phyloP scores from a whole-genome alignment of 2,329 filamentous ascomycete genomes.

The Talaromyces albobiverticillius region DNA sequence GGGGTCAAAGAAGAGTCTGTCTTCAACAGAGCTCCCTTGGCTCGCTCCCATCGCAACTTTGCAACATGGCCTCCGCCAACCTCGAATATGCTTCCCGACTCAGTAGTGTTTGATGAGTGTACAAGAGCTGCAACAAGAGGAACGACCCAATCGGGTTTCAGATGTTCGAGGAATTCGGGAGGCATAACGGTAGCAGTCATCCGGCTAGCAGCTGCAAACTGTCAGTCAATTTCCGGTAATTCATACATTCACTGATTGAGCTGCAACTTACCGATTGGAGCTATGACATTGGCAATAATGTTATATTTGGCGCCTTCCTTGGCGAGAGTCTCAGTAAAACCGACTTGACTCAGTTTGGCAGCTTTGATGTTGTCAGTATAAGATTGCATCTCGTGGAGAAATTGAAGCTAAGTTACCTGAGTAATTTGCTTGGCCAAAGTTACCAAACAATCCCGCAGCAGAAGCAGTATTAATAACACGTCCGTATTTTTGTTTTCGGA shows the following conservation, averaged over 20 bases:
- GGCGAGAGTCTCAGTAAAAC: slow-evolving; percentile 95
- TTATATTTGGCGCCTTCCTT: slow-evolving; percentile 99
- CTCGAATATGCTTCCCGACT: slow-evolving; percentile 90
- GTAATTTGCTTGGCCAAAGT: slow-evolving; percentile 95
- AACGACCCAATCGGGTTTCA: slow-evolving; percentile 93
- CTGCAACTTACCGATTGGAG: slow-evolving; percentile 67
- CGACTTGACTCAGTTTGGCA: slow-evolving; percentile 91
- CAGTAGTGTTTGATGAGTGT: slow-evolving; percentile 76
- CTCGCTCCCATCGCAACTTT: slow-evolving; percentile 93
- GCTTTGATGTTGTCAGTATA: slow-evolving; percentile 47
- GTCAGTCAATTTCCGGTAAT: slow-evolving; percentile 6
- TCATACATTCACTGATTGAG: not conserved
- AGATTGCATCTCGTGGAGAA: not conserved
- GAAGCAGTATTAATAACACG: slow-evolving; percentile 95
- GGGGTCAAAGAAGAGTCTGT: slow-evolving; percentile 85
- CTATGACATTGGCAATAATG: slow-evolving; percentile 91
- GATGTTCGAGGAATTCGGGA: slow-evolving; percentile 78
- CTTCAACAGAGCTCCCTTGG: slow-evolving; percentile 83
- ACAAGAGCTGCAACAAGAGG: slow-evolving; percentile 85
- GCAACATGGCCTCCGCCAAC: slow-evolving; percentile 88
- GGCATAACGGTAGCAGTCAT: slow-evolving; percentile 97
- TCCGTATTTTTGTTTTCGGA: slow-evolving; percentile 98
- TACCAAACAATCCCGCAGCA: slow-evolving; percentile 92
- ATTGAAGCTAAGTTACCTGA: slow-evolving; percentile 51
- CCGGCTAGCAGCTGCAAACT: slow-evolving; percentile 71